A percentile compares a stretch with the other conserved stretches of the same genome.
phyloP scores from a whole-genome alignment of 2,329 filamentous ascomycete genomes.

The Apiospora malaysiana region DNA sequence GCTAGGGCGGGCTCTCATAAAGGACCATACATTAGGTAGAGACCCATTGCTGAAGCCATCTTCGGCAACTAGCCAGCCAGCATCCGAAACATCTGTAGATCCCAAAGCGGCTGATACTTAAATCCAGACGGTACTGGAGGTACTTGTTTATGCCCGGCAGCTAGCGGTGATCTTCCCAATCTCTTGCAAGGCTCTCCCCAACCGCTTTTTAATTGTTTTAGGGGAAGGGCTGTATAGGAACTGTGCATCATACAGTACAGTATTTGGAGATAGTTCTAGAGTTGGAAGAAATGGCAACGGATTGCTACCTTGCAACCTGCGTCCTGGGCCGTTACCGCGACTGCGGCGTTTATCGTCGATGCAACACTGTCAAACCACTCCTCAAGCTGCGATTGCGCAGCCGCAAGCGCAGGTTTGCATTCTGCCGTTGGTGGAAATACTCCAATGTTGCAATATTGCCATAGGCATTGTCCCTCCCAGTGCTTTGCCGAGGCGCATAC shows the following conservation, averaged over 20 bases:
- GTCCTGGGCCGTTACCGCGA: conserved; percentile 6
- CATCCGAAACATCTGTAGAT: conserved; percentile 17
- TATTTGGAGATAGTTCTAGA: too few species aligned
- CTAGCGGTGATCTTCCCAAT: background rate
- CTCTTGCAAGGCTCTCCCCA: background rate
- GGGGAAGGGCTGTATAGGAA: background rate
- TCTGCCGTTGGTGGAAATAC: conserved; percentile 16
- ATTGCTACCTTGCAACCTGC: background rate
- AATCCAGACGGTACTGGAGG: background rate
- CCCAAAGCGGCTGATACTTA: background rate
- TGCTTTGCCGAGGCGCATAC: background rate
- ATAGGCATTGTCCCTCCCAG: background rate
- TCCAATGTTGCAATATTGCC: background rate
- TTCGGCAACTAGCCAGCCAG: conserved; percentile 12
- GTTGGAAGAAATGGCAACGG: background rate
- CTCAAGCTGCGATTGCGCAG: background rate
- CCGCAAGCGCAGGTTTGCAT: conserved; percentile 3
- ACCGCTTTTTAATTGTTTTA: background rate
- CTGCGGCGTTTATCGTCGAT: conserved; percentile 15
- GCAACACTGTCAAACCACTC: conserved; percentile 11
- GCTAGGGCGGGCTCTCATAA: conserved; percentile 1
- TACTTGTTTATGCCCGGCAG: conserved; percentile 4
- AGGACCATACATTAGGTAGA: background rate
- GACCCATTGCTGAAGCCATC: conserved; percentile 14
- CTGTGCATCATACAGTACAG: background rate